Evolutionary conservation across 2,329 filamentous ascomycete genomes (phyloP).

Genomic region (Trichoderma sp.): DNA sequence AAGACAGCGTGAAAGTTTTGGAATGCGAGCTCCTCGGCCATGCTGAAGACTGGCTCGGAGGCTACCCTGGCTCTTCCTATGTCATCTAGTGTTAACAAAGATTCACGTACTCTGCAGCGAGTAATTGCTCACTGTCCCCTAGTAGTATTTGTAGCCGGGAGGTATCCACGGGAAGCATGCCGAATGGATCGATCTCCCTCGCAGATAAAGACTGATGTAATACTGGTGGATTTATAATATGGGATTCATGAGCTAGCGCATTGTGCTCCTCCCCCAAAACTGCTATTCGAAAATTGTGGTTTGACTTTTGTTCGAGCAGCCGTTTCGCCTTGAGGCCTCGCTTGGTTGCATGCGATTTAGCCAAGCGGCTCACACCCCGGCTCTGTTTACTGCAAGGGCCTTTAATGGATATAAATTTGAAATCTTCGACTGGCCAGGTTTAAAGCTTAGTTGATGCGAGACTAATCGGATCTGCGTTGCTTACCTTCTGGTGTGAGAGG

Average conservation of each 20-base stretch:
- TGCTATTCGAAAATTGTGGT: background rate
- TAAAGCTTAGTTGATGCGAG: background rate
- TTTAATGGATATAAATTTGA: background rate
- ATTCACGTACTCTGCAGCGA: background rate
- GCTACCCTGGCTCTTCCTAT: background rate
- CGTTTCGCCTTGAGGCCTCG: background rate
- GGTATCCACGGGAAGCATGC: background rate
- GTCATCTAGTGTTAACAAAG: background rate
- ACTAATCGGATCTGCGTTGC: background rate
- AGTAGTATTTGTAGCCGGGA: background rate
- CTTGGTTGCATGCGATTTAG: background rate
- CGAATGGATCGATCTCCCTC: background rate
- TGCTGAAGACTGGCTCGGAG: background rate
- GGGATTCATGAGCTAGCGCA: background rate
- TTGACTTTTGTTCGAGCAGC: background rate
- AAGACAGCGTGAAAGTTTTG: background rate
- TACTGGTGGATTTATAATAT: background rate
- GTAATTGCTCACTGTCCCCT: background rate
- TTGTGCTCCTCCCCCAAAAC: background rate
- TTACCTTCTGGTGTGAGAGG: background rate
- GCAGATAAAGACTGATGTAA: background rate
- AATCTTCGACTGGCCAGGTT: background rate
- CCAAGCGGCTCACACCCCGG: background rate
- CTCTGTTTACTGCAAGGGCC: background rate
- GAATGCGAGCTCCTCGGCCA: background rate